Evolutionary conservation across 257 asterid genomes (phyloP).

Genomic region (Przewalskia tangutica): DNA sequence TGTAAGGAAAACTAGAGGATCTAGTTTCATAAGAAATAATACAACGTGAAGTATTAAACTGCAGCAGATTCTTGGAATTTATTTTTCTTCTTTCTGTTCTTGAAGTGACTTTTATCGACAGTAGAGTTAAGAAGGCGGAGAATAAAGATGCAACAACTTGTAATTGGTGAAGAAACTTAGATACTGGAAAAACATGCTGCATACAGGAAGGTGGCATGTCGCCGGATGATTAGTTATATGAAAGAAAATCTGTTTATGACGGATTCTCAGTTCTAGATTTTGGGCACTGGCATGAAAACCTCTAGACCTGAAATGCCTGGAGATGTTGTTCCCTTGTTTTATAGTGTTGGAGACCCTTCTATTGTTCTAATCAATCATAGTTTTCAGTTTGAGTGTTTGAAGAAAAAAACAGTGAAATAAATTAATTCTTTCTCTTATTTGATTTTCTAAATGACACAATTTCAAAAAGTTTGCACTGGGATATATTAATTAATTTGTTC

Average conservation of each 20-base stretch:
- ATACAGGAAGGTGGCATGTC: neutral
- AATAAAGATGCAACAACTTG: neutral
- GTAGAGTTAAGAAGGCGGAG: neutral
- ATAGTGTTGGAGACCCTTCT: neutral
- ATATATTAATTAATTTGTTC: neutral
- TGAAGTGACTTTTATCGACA: neutral
- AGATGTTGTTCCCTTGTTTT: neutral
- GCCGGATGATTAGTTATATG: neutral
- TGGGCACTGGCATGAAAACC: neutral
- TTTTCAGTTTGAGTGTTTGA: neutral
- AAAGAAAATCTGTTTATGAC: neutral
- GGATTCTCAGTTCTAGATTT: neutral
- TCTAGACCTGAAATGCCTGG: neutral
- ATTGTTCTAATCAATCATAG: neutral
- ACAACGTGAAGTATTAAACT: slow-evolving; percentile 2
- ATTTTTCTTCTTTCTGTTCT: neutral
- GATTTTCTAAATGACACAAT: neutral
- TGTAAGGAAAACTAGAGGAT: slow-evolving; percentile 49
- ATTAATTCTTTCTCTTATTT: neutral
- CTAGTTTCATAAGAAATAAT: slow-evolving; percentile 29
- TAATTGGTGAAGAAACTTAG: neutral
- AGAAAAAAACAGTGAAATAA: neutral
- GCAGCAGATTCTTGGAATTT: neutral
- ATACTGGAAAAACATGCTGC: neutral
- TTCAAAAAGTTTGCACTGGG: neutral